These are phyloP conservation scores for Zopfia rhizophila DNA, from an alignment of 2,329 filamentous ascomycete genomes.

Conservation along the genomic window DNA sequence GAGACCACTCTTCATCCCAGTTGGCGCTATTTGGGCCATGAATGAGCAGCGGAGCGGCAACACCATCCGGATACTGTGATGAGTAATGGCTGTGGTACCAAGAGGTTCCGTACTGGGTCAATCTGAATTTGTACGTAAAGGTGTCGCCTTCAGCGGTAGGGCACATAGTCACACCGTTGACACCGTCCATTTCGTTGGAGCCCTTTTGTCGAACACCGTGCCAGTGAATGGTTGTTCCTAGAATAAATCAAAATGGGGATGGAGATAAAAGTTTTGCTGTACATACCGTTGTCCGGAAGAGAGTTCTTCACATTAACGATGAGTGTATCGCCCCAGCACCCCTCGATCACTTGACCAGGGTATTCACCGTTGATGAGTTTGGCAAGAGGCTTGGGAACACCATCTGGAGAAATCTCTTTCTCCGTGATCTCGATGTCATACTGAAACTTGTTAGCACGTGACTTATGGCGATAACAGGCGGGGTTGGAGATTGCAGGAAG, in stretches of 20 bases:
- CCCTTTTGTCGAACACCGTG: constrained; percentile 67
- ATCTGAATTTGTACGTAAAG: constrained; percentile 29
- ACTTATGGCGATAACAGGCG: background rate
- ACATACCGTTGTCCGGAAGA: background rate
- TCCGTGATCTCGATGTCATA: constrained; percentile 23
- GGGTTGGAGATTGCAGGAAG: background rate
- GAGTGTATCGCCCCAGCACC: constrained; percentile 36
- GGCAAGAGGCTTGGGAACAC: constrained; percentile 27
- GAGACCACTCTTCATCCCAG: constrained; percentile 27
- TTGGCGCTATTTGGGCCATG: constrained; percentile 28
- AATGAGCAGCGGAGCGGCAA: constrained; percentile 42
- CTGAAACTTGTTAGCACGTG: constrained; percentile 4
- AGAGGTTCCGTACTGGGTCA: constrained; percentile 31
- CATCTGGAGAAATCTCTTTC: constrained; percentile 28
- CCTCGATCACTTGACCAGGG: constrained; percentile 33
- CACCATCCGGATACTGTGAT: constrained; percentile 53
- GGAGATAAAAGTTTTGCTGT: too few species aligned
- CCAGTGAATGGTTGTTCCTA: constrained; percentile 71
- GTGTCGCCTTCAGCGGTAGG: constrained; percentile 59
- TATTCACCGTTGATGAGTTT: constrained; percentile 35
- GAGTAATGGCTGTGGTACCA: constrained; percentile 55
- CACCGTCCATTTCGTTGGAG: constrained; percentile 66
- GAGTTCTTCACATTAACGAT: background rate
- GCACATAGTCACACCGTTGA: constrained; percentile 58
- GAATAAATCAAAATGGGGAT: too few species aligned